Evolutionary conservation across 257 asterid genomes (phyloP), one percentile per base, ranked within the genome.

Genomic region (Jasminum sambac): DNA sequence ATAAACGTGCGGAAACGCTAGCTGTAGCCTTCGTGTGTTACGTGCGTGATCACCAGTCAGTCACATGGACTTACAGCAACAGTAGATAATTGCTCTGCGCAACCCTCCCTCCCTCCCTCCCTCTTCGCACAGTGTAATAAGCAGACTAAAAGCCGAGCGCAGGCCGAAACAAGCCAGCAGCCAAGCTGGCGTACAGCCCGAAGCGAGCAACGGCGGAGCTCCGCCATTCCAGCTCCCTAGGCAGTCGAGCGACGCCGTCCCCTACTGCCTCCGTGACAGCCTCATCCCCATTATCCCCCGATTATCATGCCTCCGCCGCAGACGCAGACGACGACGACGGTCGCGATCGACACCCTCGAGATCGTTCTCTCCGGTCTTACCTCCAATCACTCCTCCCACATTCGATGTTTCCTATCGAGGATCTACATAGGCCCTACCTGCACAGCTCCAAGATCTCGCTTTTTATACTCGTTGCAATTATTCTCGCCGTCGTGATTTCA

Each of bases 151-250:
- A 5, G 69, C 70, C 67, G 81, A 70, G 38, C 34, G 75, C 72
- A 26, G 62, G 69, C 57, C 67, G 78, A 71, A 57, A 37, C 5
- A 30, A 46, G 61, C 57, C 55, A 39, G 44, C 4, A 64, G 44
- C 63, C 74, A 85, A 90, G 84, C 96, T 95, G 99, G 99, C 96
- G 83, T 89, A 68, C 86, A 95, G 99, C 76, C 99, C 99, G 52
- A 95, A 91, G 80, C 89, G 96, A 72, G 97, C 89, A 37, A 89
- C 81, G 99, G 99, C 92, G 88, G 99, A 95, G 89, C 94, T 95
- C 83, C 99, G 98, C 82, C 98, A 91, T 77, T 89, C 99, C 44
- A 88, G 91, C 90, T 91, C 97, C 72, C 72, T 81, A 59, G 91
- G 96, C 50, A 86, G 72, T 86, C 91, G 98, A 67, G 79, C 90